These are phyloP conservation scores for Micromonas commoda DNA, from an alignment of 139 green algal genomes.

Conservation along the genomic window DNA sequence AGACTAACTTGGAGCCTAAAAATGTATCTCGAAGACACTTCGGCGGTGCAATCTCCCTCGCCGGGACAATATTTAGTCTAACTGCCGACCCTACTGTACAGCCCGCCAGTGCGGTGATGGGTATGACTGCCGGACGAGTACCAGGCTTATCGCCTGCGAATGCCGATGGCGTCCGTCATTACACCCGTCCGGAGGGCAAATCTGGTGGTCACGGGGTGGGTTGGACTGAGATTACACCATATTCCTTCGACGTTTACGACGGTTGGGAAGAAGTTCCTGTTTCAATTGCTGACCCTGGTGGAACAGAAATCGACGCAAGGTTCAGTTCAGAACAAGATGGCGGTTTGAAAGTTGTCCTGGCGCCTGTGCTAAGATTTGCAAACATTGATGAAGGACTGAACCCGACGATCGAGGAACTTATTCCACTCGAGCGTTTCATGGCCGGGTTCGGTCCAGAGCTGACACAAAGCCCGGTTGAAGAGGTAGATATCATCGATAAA, in stretches of 20 bases:
- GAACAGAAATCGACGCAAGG: conserved; percentile 86
- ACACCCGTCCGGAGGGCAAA: conserved; percentile 71
- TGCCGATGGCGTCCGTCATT: conserved; percentile 22
- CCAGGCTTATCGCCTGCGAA: conserved; percentile 6
- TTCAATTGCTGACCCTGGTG: conserved; percentile 90
- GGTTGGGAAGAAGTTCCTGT: conserved; percentile 62
- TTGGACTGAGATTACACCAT: conserved; percentile 83
- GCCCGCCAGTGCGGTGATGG: background rate
- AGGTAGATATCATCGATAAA: background rate
- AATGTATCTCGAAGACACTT: too few relatives aligned
- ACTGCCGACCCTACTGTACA: too few relatives aligned
- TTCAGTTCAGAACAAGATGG: conserved; percentile 58
- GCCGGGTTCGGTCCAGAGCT: conserved; percentile 17
- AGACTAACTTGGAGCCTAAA: too few relatives aligned
- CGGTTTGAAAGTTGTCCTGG: conserved; percentile 72
- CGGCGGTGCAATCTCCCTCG: too few relatives aligned
- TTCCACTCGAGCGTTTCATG: conserved; percentile 3
- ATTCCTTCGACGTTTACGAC: conserved; percentile 69
- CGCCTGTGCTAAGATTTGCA: conserved; percentile 76
- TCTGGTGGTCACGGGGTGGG: conserved; percentile 77
- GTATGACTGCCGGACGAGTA: conserved; percentile 1
- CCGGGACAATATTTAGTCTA: too few relatives aligned
- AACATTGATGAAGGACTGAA: background rate
- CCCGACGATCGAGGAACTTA: background rate
- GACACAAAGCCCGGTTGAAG: conserved; percentile 5